Percentiles rank a stretch among this genome's conserved stretches.
Evolutionary conservation across 1,284 basidiomycete species (phyloP).

Genomic region (Salmacisia buchloeana): DNA sequence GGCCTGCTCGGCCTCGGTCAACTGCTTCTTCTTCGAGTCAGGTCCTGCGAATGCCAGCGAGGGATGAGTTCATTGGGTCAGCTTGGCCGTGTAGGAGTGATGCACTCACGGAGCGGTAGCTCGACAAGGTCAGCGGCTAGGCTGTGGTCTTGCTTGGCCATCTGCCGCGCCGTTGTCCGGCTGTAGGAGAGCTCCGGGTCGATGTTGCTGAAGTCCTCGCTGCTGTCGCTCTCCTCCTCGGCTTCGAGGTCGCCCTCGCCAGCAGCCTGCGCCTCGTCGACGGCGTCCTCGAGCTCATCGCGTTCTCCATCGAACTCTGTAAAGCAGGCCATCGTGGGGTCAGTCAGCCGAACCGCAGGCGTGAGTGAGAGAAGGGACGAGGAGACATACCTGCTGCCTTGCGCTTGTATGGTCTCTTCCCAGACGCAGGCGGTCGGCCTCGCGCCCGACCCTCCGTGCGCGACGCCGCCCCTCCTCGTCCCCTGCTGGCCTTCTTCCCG

Average conservation of each 20-base stretch:
- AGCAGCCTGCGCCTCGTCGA: constrained; percentile 1
- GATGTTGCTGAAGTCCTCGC: constrained; percentile 19
- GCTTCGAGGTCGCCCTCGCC: constrained; percentile 24
- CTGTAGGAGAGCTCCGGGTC: constrained; percentile 14
- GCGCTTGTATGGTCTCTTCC: constrained; percentile 8
- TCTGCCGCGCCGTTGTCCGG: constrained; percentile 44
- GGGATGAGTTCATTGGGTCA: not conserved
- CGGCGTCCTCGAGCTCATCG: constrained; percentile 10
- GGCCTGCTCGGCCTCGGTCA: constrained; percentile 76
- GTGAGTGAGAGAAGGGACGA: not conserved
- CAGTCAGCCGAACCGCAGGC: not conserved
- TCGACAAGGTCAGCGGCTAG: constrained; percentile 31
- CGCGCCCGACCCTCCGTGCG: not conserved
- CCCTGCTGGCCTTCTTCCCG: not conserved
- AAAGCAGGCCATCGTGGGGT: too few species aligned
- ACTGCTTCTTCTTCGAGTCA: constrained; percentile 62
- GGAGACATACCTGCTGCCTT: constrained; percentile 2
- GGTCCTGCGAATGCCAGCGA: not conserved
- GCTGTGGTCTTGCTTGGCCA: constrained; percentile 25
- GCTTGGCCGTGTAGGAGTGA: not conserved
- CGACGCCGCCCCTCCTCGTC: not conserved
- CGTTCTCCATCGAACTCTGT: constrained; percentile 10
- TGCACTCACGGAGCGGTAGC: constrained; percentile 34
- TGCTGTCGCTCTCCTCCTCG: constrained; percentile 20
- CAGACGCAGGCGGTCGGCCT: not conserved